phyloP scores from a whole-genome alignment of 169 alveolate species.

The Theileria orientalis region DNA sequence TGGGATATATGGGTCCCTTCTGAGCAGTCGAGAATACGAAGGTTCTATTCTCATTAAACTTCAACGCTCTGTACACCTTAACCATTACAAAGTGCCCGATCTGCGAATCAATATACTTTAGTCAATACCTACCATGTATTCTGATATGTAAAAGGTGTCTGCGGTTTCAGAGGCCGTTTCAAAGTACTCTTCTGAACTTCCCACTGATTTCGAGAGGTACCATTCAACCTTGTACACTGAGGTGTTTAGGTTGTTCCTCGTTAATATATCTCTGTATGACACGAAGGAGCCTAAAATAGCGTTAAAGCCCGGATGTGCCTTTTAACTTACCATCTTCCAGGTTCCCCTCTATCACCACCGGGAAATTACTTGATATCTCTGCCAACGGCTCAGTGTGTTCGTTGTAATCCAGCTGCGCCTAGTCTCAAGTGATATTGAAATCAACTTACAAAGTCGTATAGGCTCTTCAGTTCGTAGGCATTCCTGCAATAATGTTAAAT shows the following conservation, averaged over 20 bases:
- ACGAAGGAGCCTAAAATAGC: constrained; percentile 24
- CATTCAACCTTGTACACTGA: constrained; percentile 66
- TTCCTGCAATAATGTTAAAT: background rate
- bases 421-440: background rate
- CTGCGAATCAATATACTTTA: background rate
- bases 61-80: constrained; percentile 67
- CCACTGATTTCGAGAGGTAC: constrained; percentile 66
- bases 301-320: background rate
- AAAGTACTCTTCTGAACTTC: constrained; percentile 48
- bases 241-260: constrained; percentile 13
- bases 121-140: constrained; percentile 61
- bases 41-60: constrained; percentile 47
- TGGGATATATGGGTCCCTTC: constrained; percentile 69
- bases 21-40: constrained; percentile 60
- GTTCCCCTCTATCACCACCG: constrained; percentile 52
- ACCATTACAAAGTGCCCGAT: constrained; percentile 66
- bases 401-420: background rate
- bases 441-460: background rate
- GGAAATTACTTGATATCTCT: constrained; percentile 28
- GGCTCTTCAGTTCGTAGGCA: constrained; percentile 1
- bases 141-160: constrained; percentile 64
- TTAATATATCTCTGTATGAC: constrained; percentile 30
- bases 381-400: constrained; percentile 37
- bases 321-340: constrained; percentile 28
- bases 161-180: constrained; percentile 44